These are phyloP conservation scores for Puccinia horiana DNA, from an alignment of 1,284 basidiomycete genomes.

Conservation along the genomic window DNA sequence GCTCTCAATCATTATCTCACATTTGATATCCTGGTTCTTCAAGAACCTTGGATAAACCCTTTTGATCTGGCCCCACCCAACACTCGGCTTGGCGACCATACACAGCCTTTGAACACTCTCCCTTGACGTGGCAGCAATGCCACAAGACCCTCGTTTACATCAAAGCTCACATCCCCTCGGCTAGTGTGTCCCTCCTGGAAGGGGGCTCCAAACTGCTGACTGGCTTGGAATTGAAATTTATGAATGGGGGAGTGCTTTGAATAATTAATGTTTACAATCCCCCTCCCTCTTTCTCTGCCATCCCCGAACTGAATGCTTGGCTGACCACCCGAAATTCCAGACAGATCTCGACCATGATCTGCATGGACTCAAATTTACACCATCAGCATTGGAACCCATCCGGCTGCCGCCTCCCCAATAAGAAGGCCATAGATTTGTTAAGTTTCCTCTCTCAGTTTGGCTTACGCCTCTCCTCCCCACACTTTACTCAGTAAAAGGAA, in stretches of 20 bases:
- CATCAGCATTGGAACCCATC: slow-evolving; percentile 13
- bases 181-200: background rate
- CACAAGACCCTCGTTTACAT: background rate
- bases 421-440: background rate
- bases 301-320: background rate
- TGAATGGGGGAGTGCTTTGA: background rate
- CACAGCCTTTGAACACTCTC: background rate
- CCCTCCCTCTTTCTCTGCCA: background rate
- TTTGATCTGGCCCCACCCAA: background rate
- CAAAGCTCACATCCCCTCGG: background rate
- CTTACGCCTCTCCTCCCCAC: slow-evolving; percentile 3
- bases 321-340: background rate
- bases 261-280: slow-evolving; percentile 10
- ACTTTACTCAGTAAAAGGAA: background rate
- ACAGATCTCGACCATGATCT: background rate
- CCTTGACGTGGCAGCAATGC: background rate
- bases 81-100: background rate
- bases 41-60: too few relatives aligned
- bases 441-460: background rate
- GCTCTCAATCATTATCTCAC: background rate
- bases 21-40: background rate
- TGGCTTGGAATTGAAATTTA: background rate
- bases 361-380: slow-evolving; percentile 1
- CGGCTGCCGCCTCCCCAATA: background rate
- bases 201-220: background rate